Base-by-base conservation (phyloP, 2,329 filamentous ascomycete genomes). In the Orbilia quercus region DNA sequence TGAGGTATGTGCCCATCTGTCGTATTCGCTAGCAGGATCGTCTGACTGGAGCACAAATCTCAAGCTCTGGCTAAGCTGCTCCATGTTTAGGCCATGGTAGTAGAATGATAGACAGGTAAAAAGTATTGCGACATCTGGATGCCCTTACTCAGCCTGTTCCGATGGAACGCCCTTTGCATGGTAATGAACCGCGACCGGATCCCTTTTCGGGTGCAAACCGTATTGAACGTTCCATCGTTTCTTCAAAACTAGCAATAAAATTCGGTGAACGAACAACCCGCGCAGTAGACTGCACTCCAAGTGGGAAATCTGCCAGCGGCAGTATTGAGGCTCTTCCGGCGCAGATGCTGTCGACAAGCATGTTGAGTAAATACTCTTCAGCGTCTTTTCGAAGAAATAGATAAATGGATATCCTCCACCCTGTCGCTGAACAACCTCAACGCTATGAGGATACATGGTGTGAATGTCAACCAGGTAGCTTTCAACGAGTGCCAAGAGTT, bases 211-310 rank as follows among this genome's bases (percentile, higher is more conserved):
- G 74, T 88, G 83, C 0, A 89, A 79, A 0, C 87, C 87, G 50
- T 89, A 92, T 45, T 87, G 83, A 0, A 92, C 89, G 25, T 89
- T 88, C 85, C 85, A 91, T 2, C 87, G 81, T 77, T 90, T 90
- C 55, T 72, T 85, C 0, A 90, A 77, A 1, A 83, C 84, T 23
- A 88, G 84, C 0, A 86, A 77, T 0, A 92, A 79, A 1, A 92
- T 86, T 0, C 85, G 81, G 62, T 87, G 83, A 0, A 86, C 82
- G 0, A 92, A 78, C 0, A 91, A 80, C 0, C 90, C 90, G 0
- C 89, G 85, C 0, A 92, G 78, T 0, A 90, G 82, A 6, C 5
- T 76, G 75, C 1, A 63, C 80, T 72, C 20, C 76, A 62, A 54
- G 65, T 67, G 76, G 79, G 70, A 48, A 79, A 65, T 75, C 77